Conservation (phyloP, 164 flowering plant genomes). For the Magnolia officinalis region DNA sequence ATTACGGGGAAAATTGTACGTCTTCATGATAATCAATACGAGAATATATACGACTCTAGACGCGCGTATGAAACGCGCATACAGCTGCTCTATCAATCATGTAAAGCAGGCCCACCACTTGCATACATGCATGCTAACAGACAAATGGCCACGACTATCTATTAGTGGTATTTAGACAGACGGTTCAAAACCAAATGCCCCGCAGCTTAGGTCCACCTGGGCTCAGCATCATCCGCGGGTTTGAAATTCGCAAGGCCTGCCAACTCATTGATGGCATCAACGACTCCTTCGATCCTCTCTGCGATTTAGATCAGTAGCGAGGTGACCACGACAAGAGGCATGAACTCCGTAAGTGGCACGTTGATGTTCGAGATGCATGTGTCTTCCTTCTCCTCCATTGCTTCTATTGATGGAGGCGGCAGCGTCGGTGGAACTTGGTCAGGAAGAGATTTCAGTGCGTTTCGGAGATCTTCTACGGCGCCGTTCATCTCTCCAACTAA, state of each 20-base stretch:
- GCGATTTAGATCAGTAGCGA: constrained; percentile 56
- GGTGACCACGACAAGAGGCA: constrained; percentile 49
- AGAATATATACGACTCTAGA: too few species aligned
- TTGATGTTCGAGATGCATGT: not conserved
- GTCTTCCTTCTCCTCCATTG: not conserved
- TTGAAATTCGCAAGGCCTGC: constrained; percentile 51
- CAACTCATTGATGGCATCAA: constrained; percentile 38
- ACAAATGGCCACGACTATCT: too few species aligned
- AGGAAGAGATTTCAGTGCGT: constrained; percentile 11
- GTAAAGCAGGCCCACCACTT: too few species aligned
- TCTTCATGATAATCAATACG: too few species aligned
- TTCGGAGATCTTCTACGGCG: constrained; percentile 13
- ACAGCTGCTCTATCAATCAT: too few species aligned
- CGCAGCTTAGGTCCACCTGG: constrained; percentile 19
- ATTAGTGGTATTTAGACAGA: too few species aligned
- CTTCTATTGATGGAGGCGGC: not conserved
- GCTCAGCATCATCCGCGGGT: constrained; percentile 24
- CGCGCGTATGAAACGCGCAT: too few species aligned
- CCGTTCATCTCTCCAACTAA: constrained; percentile 46
- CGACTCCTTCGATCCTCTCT: constrained; percentile 44
- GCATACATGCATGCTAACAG: too few species aligned
- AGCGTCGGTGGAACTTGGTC: not conserved
- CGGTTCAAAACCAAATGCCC: too few species aligned
- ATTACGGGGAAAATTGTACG: too few species aligned
- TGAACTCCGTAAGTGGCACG: constrained; percentile 36